These are phyloP conservation scores for Veloboletus limbatus DNA, from an alignment of 1,284 basidiomycete species.

Conservation along the genomic window DNA sequence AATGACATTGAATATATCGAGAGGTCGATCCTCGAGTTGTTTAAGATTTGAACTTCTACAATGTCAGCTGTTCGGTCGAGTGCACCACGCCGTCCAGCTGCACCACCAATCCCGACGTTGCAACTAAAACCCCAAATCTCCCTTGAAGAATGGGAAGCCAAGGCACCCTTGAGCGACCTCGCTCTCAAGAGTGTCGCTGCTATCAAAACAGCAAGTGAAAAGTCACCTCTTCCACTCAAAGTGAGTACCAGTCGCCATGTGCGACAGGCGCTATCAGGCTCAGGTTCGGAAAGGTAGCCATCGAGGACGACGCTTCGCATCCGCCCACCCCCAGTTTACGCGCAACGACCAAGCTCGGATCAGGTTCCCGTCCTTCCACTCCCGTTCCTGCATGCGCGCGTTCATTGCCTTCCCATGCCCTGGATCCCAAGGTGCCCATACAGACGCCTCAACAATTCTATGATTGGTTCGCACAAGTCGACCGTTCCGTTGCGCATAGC, in stretches of 20 bases:
- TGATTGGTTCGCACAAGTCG: conserved; percentile 88
- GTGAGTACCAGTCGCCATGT: conserved; percentile 42
- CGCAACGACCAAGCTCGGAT: conserved; percentile 31
- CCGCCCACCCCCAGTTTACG: conserved; percentile 42
- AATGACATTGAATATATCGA: too few species aligned
- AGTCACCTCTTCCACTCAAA: conserved; percentile 65
- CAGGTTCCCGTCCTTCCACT: conserved; percentile 36
- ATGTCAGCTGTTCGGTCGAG: conserved; percentile 25
- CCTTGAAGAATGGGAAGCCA: conserved; percentile 88
- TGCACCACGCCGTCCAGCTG: conserved; percentile 26
- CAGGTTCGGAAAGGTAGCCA: conserved; percentile 33
- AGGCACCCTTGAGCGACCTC: conserved; percentile 69
- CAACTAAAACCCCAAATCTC: conserved; percentile 45
- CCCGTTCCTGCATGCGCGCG: conserved; percentile 29
- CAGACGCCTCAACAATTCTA: conserved; percentile 91
- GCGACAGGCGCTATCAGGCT: conserved; percentile 14
- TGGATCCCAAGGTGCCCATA: conserved; percentile 72
- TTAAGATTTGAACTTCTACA: background rate
- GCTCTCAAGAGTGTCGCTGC: conserved; percentile 65
- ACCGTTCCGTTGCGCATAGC: conserved; percentile 83
- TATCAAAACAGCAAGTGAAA: conserved; percentile 64
- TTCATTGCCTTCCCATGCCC: conserved; percentile 42
- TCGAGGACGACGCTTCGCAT: conserved; percentile 40
- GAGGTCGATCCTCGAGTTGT: too few species aligned
- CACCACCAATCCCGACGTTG: conserved; percentile 27